Conservation (phyloP, 768 basidiomycete species). For the Amanita jacksonii region DNA sequence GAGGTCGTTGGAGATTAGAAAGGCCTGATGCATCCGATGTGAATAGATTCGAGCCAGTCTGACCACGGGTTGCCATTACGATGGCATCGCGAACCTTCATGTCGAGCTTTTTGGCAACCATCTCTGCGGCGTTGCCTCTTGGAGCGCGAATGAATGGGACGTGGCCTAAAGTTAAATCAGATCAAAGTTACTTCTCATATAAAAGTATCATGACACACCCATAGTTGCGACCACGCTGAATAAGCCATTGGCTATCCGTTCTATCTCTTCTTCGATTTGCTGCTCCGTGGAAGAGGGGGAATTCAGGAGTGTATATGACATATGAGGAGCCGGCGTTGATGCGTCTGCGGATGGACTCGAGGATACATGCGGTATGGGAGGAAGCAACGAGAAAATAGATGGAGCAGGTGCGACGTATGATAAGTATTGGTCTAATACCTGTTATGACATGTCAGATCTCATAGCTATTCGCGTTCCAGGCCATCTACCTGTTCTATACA, state of each 20-base stretch:
- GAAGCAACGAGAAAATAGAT: constrained; percentile 84
- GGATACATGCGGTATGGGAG: constrained; percentile 36
- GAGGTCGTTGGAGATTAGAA: constrained; percentile 78
- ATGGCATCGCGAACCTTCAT: constrained; percentile 83
- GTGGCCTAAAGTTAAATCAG: constrained; percentile 42
- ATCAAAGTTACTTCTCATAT: not conserved
- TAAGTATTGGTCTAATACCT: constrained; percentile 95
- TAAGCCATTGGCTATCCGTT: constrained; percentile 80
- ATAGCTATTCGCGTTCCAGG: not conserved
- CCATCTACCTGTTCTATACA: constrained; percentile 60
- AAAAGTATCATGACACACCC: constrained; percentile 37
- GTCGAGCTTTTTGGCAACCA: constrained; percentile 97
- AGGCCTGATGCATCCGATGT: constrained; percentile 74
- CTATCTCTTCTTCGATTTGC: constrained; percentile 89
- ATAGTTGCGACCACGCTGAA: constrained; percentile 87
- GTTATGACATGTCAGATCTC: constrained; percentile 10
- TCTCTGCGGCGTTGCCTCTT: constrained; percentile 94
- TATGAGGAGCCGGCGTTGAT: constrained; percentile 29
- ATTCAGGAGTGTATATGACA: constrained; percentile 83
- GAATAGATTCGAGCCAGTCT: constrained; percentile 49
- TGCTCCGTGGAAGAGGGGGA: constrained; percentile 85
- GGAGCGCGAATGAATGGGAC: constrained; percentile 94
- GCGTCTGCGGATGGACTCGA: constrained; percentile 24
- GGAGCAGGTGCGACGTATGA: constrained; percentile 93
- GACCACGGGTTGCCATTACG: constrained; percentile 57